Conservation (phyloP, 1,284 basidiomycete genomes). For the Amylostereum chailletii region DNA sequence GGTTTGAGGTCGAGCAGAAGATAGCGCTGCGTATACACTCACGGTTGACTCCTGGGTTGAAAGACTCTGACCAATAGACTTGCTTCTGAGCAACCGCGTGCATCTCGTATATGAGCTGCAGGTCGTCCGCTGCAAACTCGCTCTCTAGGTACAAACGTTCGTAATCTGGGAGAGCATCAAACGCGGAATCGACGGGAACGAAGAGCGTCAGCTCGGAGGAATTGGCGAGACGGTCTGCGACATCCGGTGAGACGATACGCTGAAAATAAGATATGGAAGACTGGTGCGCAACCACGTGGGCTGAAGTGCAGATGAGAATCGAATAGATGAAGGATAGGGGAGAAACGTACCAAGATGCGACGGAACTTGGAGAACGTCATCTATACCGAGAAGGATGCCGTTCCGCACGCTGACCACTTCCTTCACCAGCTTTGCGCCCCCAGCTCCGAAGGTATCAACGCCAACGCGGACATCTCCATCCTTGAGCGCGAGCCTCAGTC, state of each 20-base stretch:
- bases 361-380: constrained; percentile 72
- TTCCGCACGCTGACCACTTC: constrained; percentile 53
- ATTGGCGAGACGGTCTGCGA: constrained; percentile 45
- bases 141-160: constrained; percentile 84
- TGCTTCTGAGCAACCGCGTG: constrained; percentile 53
- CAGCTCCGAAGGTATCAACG: constrained; percentile 64
- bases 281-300: constrained; percentile 47
- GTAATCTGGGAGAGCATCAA: constrained; percentile 51
- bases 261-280: constrained; percentile 63
- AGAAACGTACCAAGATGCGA: constrained; percentile 55
- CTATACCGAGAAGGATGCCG: constrained; percentile 73
- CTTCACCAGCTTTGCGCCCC: constrained; percentile 58
- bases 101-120: constrained; percentile 70
- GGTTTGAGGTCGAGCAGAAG: constrained; percentile 5
- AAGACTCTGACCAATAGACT: constrained; percentile 61
- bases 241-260: constrained; percentile 52
- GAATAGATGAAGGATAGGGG: not conserved
- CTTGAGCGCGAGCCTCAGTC: constrained; percentile 54
- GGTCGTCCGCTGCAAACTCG: constrained; percentile 73
- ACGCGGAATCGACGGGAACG: constrained; percentile 80
- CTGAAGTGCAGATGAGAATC: constrained; percentile 24
- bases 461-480: constrained; percentile 52
- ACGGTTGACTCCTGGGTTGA: constrained; percentile 47
- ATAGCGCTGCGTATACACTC: constrained; percentile 18
- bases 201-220: constrained; percentile 83